These are phyloP conservation scores for Rhynchosporium graminicola DNA, from an alignment of 2,329 filamentous ascomycete genomes.

Conservation along the genomic window DNA sequence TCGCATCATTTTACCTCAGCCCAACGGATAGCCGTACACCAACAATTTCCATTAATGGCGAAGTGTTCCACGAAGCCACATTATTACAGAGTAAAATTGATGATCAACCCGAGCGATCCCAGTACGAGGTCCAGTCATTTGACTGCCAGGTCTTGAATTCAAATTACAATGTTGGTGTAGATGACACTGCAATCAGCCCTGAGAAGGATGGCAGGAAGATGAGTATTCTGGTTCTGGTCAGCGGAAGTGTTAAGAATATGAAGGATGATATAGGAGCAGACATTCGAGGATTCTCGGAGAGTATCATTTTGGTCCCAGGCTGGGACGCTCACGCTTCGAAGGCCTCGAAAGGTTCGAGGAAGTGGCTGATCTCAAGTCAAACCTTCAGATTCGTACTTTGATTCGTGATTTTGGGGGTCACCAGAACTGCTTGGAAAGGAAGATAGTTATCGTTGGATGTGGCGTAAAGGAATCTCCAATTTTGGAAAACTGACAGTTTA, in stretches of 20 bases:
- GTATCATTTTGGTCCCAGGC: constrained; percentile 78
- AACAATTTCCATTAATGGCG: constrained; percentile 80
- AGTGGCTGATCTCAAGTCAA: constrained; percentile 71
- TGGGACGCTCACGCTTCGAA: constrained; percentile 58
- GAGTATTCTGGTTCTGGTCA: constrained; percentile 71
- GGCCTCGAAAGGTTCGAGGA: constrained; percentile 53
- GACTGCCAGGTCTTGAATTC: constrained; percentile 79
- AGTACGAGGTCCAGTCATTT: constrained; percentile 73
- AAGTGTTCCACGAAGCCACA: constrained; percentile 59
- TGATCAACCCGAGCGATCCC: constrained; percentile 58
- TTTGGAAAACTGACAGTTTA: neutral
- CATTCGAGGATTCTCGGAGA: constrained; percentile 75
- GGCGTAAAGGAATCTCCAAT: neutral
- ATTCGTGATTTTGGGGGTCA: constrained; percentile 1
- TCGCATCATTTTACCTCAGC: constrained; percentile 72
- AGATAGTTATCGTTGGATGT: neutral
- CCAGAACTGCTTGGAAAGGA: neutral
- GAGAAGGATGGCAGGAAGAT: constrained; percentile 60
- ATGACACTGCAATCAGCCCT: constrained; percentile 46
- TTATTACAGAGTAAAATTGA: constrained; percentile 70
- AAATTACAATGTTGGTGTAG: constrained; percentile 59
- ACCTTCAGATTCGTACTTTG: constrained; percentile 58
- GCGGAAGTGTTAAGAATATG: constrained; percentile 70
- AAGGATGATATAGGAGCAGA: constrained; percentile 55
- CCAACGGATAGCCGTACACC: constrained; percentile 56